Conservation (phyloP, 345 rosid genomes). For the Eutrema japonicum region DNA sequence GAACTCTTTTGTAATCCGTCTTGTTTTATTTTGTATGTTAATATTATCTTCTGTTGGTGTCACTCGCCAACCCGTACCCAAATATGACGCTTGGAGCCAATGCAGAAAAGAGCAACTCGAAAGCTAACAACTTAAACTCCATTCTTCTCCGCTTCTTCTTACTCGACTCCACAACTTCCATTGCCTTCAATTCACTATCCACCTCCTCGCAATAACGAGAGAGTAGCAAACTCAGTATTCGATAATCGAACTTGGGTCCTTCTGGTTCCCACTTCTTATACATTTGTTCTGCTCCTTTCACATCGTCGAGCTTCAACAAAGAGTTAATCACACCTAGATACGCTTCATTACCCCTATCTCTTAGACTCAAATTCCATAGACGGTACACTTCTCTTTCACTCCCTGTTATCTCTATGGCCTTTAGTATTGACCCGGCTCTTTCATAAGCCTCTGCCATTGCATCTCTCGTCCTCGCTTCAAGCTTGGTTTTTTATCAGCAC, state of each 20-base stretch:
- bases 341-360: not conserved
- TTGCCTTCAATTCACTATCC: not conserved
- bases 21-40: no score
- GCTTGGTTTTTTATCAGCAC: not conserved
- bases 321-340: conserved; percentile 3
- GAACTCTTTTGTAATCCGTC: no score
- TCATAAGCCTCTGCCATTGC: conserved; percentile 24
- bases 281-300: conserved; percentile 12
- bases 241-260: not conserved
- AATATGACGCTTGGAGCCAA: no score
- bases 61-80: no score
- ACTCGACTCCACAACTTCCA: not conserved
- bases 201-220: conserved; percentile 11
- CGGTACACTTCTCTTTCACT: conserved; percentile 8
- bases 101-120: no score
- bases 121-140: no score
- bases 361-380: conserved; percentile 10
- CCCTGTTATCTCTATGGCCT: conserved; percentile 8
- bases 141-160: not conserved
- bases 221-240: conserved; percentile 19
- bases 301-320: conserved; percentile 19
- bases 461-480: conserved; percentile 14
- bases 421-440: conserved; percentile 2
- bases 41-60: no score
- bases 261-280: conserved; percentile 2